Evolutionary conservation across 768 basidiomycete species (phyloP).

Genomic region (Naganishia antarctica): DNA sequence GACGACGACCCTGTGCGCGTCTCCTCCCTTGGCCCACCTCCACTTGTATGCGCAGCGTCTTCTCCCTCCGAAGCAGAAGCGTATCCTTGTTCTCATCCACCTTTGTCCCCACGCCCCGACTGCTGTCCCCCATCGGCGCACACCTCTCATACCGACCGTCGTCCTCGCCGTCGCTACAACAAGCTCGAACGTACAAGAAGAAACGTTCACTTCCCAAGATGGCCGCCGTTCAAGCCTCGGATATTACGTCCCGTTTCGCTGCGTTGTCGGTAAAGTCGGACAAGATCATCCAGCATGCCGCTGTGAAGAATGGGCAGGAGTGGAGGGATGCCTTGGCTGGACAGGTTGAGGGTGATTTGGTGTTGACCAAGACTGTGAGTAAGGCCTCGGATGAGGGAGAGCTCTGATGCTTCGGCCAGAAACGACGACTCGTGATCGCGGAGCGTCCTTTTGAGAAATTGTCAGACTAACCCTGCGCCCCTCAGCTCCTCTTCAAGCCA

Average conservation of each 20-base stretch:
- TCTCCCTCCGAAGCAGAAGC: conserved; percentile 10
- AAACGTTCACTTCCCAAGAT: conserved; percentile 32
- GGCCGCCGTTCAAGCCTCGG: conserved; percentile 34
- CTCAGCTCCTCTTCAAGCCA: conserved; percentile 76
- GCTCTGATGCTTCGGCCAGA: too few relatives aligned
- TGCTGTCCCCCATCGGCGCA: neutral
- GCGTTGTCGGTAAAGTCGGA: conserved; percentile 36
- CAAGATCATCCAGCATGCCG: conserved; percentile 57
- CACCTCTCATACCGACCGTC: too few relatives aligned
- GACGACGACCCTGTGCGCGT: too few relatives aligned
- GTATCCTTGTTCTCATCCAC: conserved; percentile 4
- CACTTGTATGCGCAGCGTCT: conserved; percentile 12
- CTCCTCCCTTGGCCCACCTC: too few relatives aligned
- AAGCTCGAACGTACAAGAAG: conserved; percentile 25
- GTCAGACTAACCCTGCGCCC: neutral
- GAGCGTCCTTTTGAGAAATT: too few relatives aligned
- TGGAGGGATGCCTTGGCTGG: conserved; percentile 72
- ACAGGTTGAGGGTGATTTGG: conserved; percentile 34
- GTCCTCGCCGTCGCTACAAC: neutral
- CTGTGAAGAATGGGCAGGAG: conserved; percentile 64
- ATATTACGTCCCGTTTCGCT: conserved; percentile 36
- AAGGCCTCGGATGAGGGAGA: too few relatives aligned
- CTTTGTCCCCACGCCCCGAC: neutral
- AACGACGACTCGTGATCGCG: too few relatives aligned
- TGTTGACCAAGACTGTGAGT: conserved; percentile 45